Base-by-base conservation (phyloP, 495 filamentous ascomycete species). In the Penicillium argentinense region DNA sequence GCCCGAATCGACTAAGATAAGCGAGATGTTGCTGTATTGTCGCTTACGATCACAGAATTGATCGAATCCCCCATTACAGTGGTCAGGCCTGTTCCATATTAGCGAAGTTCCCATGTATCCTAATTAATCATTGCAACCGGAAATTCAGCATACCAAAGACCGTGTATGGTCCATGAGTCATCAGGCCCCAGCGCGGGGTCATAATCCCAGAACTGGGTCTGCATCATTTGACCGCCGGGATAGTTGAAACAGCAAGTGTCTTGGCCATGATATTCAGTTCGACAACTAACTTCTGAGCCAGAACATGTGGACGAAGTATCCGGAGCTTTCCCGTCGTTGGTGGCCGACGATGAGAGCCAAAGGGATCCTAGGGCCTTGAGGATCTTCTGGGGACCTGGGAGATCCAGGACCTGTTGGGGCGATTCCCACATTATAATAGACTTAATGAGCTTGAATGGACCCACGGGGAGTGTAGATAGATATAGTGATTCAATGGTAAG, bases 191-290 rank as follows among this genome's bases (percentile, higher is more conserved):
- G 76, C n/a, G 84, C 72, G 24, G 84, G 83, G 54, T 80, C 67
- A 4, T 77, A 75, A 57, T 96, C 89, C 89, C 89, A 96, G 71
- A 96, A 93, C 57, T 95, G 89, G 2, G 90, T 91, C 59, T 84
- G 80, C 39, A 95, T 73, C 40, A 95, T 66, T 44, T 86, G 81
- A 1, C 91, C 90, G 13, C 89, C 87, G 0, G 87, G 87, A 39
- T 84, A 67, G 56, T 92, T 88, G 66, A 91, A 90, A 71, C 90
- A 96, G 71, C 91, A 95, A 19, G 78, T 80, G 57, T 87, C 75
- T 49, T 72, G 67, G 14, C 77, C 74, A 40, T 64, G 63, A 25
- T 74, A 81, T 3, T 71, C 71, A 37, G 79, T 77, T 41, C 81
- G 72, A 54, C 82, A 85, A 57, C 79, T 83, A 14, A 81, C 53